These are phyloP conservation scores for Ganoderma resinaceum DNA, from an alignment of 1,284 basidiomycete species.

Conservation along the genomic window DNA sequence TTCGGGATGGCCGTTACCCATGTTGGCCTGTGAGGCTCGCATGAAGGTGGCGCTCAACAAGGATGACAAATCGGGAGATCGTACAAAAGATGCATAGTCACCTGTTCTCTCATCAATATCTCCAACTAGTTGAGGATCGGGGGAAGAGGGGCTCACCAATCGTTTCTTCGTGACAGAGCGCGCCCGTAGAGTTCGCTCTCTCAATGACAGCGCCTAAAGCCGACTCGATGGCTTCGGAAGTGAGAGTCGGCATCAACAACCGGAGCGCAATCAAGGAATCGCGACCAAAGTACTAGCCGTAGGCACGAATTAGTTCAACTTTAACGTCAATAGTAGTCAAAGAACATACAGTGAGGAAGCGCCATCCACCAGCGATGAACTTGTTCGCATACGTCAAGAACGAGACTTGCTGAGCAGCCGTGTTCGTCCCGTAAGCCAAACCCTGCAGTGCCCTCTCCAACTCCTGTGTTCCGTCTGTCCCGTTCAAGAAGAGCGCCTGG, in stretches of 20 bases:
- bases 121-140: background rate
- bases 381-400: constrained; percentile 44
- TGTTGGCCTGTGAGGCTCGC: constrained; percentile 39
- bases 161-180: constrained; percentile 54
- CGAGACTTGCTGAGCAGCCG: constrained; percentile 42
- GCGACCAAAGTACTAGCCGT: constrained; percentile 43
- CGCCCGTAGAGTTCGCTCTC: constrained; percentile 47
- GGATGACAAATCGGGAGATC: too few species aligned
- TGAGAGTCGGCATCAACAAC: constrained; percentile 48
- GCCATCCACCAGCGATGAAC: constrained; percentile 53
- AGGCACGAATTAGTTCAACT: background rate
- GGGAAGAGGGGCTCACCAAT: constrained; percentile 31
- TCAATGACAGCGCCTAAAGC: constrained; percentile 51
- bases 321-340: constrained; percentile 27
- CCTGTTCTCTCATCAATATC: background rate
- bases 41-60: background rate
- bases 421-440: constrained; percentile 36
- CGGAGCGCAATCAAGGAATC: constrained; percentile 52
- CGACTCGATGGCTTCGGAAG: constrained; percentile 47
- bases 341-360: constrained; percentile 47
- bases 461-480: constrained; percentile 32
- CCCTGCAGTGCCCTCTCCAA: constrained; percentile 39
- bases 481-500: constrained; percentile 41
- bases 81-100: constrained; percentile 26
- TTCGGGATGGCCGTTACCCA: constrained; percentile 44